Evolutionary conservation across 2,329 filamentous ascomycete species (phyloP), one percentile per base, ranked within the genome.

Genomic region (Ophiocordyceps robertsii): DNA sequence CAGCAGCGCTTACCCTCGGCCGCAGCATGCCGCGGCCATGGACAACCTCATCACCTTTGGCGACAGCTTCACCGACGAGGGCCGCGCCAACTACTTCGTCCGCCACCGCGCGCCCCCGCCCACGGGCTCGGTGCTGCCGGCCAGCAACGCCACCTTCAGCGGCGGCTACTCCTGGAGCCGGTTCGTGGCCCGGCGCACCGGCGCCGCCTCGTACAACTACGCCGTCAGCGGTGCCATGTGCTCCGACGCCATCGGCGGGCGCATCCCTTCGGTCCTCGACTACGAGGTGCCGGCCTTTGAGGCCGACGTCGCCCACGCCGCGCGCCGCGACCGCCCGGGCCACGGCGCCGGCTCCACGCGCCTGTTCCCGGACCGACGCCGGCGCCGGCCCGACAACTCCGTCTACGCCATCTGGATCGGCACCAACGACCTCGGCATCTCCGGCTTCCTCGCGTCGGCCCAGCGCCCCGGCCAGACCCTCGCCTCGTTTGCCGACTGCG

Each of bases 321-420:
- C 24, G 3, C 3, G 9, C 24, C 24, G 24, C 24, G 6, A 27
- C 3, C 6, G 7, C 24, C 24, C 6, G 6, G 24, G 9, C 24
- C 6, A 27, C 3, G 75, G 80, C 42, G 49, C 64, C 4, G 54
- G 56, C 4, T 66, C 58, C 41, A 56, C 61, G 44, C 56, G 62
- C 1, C 27, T 52, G 21, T 72, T 68, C 48, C 57, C 60, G 0
- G 52, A 66, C 48, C 60, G 68, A 38, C 68, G 65, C 2, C 51
- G 66, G 47, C 60, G 68, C 38, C 68, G 65, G 2, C 51, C 69
- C 2, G 61, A 73, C 29, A 77, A 79, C 47, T 85, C 82, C 0
- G 77, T 85, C 3, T 89, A 87, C 53, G 70, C 77, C 1, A 72
- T 89, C 40, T 89, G 82, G 82, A 87, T 89, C 51, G 84, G 84